Conservation (phyloP, 2,329 filamentous ascomycete species). For the Xylaria multiplex region DNA sequence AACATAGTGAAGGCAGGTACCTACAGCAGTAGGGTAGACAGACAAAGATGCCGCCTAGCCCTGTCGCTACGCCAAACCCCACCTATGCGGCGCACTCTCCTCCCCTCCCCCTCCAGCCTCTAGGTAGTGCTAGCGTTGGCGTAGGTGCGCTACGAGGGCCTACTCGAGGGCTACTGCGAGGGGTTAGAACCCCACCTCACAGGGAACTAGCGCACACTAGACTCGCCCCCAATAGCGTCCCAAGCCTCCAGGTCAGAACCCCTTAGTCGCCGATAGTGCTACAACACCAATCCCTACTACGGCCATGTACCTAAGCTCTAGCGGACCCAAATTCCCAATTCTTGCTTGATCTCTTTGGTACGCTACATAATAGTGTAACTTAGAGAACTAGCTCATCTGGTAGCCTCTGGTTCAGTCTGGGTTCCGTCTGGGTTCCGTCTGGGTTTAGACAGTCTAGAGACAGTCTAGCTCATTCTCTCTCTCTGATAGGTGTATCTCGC, state of each 20-base stretch:
- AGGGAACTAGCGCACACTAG: background rate
- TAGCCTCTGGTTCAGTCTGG: conserved; percentile 22
- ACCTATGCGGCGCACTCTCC: conserved; percentile 18
- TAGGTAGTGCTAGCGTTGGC: conserved; percentile 8
- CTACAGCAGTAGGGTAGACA: too few relatives aligned
- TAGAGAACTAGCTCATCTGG: conserved; percentile 9
- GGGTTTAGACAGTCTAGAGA: conserved; percentile 7
- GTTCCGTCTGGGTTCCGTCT: conserved; percentile 1
- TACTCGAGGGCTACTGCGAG: conserved; percentile 6
- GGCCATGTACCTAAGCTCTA: conserved; percentile 23
- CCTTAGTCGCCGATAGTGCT: conserved; percentile 25
- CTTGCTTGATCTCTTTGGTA: background rate
- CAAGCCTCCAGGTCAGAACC: conserved; percentile 12
- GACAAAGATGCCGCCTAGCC: conserved; percentile 29
- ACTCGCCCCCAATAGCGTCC: background rate
- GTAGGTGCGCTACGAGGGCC: too few relatives aligned
- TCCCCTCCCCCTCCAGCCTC: conserved; percentile 12
- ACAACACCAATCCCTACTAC: conserved; percentile 14
- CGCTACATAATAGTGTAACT: too few relatives aligned
- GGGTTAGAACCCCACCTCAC: conserved; percentile 2
- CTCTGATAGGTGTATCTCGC: background rate
- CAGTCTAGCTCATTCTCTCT: background rate
- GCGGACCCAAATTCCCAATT: conserved; percentile 21
- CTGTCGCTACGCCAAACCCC: conserved; percentile 26
- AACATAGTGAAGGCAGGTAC: conserved; percentile 5